Conservation (phyloP, 2,329 filamentous ascomycete species). For the Phaeoacremonium minimum region DNA sequence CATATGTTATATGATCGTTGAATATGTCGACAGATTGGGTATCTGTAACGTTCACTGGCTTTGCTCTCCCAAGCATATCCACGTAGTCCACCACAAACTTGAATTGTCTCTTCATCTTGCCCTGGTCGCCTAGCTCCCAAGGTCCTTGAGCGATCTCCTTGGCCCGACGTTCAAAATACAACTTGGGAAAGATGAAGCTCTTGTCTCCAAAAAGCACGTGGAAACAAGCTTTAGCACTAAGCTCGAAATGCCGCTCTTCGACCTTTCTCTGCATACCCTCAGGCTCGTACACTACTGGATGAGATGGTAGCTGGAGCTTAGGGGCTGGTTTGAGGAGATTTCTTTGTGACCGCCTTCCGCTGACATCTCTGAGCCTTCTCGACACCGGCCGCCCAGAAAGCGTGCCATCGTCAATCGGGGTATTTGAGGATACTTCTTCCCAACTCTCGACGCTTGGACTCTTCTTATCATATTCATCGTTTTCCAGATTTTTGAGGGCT, state of each 20-base stretch:
- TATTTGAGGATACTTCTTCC: constrained; percentile 70
- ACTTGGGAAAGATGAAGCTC: constrained; percentile 85
- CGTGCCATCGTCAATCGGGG: constrained; percentile 56
- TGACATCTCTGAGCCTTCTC: constrained; percentile 26
- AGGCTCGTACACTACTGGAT: constrained; percentile 80
- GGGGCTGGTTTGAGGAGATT: constrained; percentile 37
- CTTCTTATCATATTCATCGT: constrained; percentile 50
- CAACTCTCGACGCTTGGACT: constrained; percentile 83
- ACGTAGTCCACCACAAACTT: constrained; percentile 69
- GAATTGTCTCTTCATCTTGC: constrained; percentile 73
- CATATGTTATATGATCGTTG: constrained; percentile 69
- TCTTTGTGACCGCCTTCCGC: constrained; percentile 26
- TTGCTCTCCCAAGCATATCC: constrained; percentile 60
- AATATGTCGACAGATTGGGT: constrained; percentile 82
- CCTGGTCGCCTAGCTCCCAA: constrained; percentile 70
- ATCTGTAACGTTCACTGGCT: constrained; percentile 65
- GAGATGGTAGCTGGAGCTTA: constrained; percentile 77
- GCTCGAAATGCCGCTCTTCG: constrained; percentile 78
- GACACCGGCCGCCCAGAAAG: constrained; percentile 31
- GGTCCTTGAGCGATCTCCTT: constrained; percentile 80
- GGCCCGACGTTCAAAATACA: constrained; percentile 80
- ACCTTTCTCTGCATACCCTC: constrained; percentile 72
- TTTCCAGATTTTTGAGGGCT: constrained; percentile 71
- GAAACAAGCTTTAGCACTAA: constrained; percentile 91
- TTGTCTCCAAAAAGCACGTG: constrained; percentile 96